Base-by-base conservation (phyloP, 2,329 filamentous ascomycete species). In the Xylariaceae sp. region DNA sequence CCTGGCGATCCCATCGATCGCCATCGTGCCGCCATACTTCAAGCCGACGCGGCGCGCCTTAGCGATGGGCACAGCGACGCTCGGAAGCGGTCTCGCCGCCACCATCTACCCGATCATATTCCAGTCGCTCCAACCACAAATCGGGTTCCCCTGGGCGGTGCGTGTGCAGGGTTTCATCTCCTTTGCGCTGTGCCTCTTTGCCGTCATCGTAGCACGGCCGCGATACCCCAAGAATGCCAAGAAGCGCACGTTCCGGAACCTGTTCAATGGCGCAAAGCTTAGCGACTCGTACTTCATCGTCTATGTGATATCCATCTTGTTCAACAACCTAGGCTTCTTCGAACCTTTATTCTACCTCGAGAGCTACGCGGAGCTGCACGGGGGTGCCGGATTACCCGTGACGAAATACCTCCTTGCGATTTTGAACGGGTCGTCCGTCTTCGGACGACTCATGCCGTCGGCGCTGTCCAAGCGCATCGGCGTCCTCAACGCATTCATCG, bases 351-450 rank as follows among this genome's bases (percentile, higher is more conserved):
- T 62, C 45, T 62, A 62, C 29, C 40, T 62, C 2, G 39, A 60
- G 50, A 48, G 44, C 2, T 62, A 58, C n/a, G 56, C 60, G 12
- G 46, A 52, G 28, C 36, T 41, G 7, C 53, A 60, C 33, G 57
- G 60, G 2, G 53, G 45, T 4, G 57, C 53, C 8, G 47, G 45
- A n/a, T 11, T 44, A n/a, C 23, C 66, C 19, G 63, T 80, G 4
- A 74, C 74, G 1, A 69, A 73, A 14, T 82, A 83, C 56, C 71
- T 83, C 21, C 69, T 84, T 4, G 71, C 81, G 2, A 78, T 84
- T 43, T 74, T 83, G 46, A 84, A 83, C 66, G 79, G 76, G 1
- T 75, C 78, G 0, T 79, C 79, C 0, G 71, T 82, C 6, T 72
- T 79, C 6, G 82, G 82, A 0, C 76, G 82, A 6, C 70, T 83